These are phyloP conservation scores for Candida incommunis DNA, from an alignment of 805 yeast species.

Conservation along the genomic window DNA sequence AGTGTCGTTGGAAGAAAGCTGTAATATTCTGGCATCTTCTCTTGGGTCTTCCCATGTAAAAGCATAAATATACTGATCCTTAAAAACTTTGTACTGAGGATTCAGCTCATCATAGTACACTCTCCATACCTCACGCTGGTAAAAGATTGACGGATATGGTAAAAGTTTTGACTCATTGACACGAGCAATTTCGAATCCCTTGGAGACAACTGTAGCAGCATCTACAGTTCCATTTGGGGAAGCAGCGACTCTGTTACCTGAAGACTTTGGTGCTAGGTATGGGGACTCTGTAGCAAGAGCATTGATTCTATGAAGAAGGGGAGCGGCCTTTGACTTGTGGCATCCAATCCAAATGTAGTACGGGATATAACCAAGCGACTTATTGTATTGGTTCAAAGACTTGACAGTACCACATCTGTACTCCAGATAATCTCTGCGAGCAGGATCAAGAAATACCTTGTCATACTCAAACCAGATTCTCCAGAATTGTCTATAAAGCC, in stretches of 20 bases:
- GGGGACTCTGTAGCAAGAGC: conserved; percentile 74
- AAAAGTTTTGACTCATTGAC: conserved; percentile 44
- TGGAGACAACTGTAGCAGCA: conserved; percentile 19
- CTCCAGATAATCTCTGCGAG: conserved; percentile 72
- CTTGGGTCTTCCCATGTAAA: conserved; percentile 88
- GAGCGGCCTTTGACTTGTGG: conserved; percentile 38
- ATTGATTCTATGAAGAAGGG: conserved; percentile 39
- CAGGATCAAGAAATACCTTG: conserved; percentile 61
- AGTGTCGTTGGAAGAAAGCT: conserved; percentile 48
- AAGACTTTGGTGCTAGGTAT: conserved; percentile 46
- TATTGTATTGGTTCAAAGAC: conserved; percentile 54
- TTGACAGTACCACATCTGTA: conserved; percentile 72
- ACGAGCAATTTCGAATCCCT: conserved; percentile 69
- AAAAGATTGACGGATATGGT: conserved; percentile 71
- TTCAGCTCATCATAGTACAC: conserved; percentile 64
- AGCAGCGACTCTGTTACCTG: not conserved
- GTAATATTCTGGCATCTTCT: conserved; percentile 57
- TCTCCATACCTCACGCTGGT: conserved; percentile 66
- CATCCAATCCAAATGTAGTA: conserved; percentile 77
- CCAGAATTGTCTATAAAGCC: conserved; percentile 75
- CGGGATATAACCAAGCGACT: conserved; percentile 56
- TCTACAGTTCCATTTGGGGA: conserved; percentile 1
- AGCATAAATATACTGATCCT: conserved; percentile 69
- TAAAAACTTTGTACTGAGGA: conserved; percentile 56
- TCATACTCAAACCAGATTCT: conserved; percentile 80